These are phyloP conservation scores for Draba incana DNA, from an alignment of 345 rosid species.

Conservation along the genomic window DNA sequence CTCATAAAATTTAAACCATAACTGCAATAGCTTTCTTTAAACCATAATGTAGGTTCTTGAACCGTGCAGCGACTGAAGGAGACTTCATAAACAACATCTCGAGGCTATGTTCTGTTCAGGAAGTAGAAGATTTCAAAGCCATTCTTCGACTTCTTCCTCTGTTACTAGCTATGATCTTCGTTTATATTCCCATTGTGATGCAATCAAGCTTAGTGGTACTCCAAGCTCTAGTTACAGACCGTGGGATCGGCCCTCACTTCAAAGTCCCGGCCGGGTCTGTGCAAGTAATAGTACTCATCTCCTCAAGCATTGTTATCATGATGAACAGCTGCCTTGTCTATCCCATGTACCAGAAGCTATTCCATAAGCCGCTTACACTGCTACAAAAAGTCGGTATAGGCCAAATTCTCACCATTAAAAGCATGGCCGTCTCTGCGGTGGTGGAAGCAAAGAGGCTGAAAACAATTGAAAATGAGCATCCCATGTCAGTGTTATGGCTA, in stretches of 20 bases:
- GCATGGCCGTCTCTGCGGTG: conserved; percentile 50
- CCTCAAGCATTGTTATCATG: conserved; percentile 43
- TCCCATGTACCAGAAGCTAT: conserved; percentile 50
- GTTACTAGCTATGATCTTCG: conserved; percentile 44
- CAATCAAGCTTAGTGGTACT: conserved; percentile 50
- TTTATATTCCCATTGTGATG: conserved; percentile 47
- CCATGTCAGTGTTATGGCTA: conserved; percentile 57
- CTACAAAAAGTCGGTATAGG: conserved; percentile 57
- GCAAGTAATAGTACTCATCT: conserved; percentile 42
- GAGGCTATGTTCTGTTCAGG: conserved; percentile 53
- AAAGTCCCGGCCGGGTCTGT: conserved; percentile 64
- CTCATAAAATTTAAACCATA: background rate
- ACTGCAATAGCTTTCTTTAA: background rate
- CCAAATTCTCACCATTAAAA: conserved; percentile 47
- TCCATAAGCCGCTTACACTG: conserved; percentile 31
- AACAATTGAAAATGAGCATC: conserved; percentile 32
- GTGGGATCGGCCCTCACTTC: conserved; percentile 52
- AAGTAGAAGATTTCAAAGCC: conserved; percentile 66
- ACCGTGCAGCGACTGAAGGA: conserved; percentile 36
- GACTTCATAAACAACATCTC: conserved; percentile 45
- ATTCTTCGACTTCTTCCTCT: conserved; percentile 52
- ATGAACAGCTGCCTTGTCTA: conserved; percentile 46
- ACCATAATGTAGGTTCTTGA: conserved; percentile 19
- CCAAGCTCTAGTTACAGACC: conserved; percentile 62
- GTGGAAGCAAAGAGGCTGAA: conserved; percentile 58